Conservation (phyloP, 164 flowering plant species). For the Vitis vinifera region ASM3070453v1 NC_081806.1:6899001-6899500, state of each 20-base stretch:
- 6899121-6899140: constrained; percentile 13
- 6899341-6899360: neutral
- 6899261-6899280: constrained; percentile 8
- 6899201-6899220: constrained; percentile 11
- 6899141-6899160: constrained; percentile 9
- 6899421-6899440: too few relatives aligned
- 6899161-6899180: neutral
- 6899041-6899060: too few relatives aligned
- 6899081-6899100: too few relatives aligned
- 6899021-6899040: too few relatives aligned
- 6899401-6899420: neutral
- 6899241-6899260: neutral
- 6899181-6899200: constrained; percentile 12
- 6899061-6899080: too few relatives aligned
- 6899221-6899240: constrained; percentile 13
- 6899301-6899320: neutral
- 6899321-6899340: constrained; percentile 15
- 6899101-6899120: constrained; percentile 12
- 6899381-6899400: neutral
- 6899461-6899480: too few relatives aligned
- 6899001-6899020: too few relatives aligned
- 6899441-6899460: too few relatives aligned
- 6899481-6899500: too few relatives aligned
- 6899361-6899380: neutral
- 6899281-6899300: constrained; percentile 4